Percentiles rank a stretch among this genome's conserved stretches.
Evolutionary conservation across 2,329 filamentous ascomycete species (phyloP).

Genomic region (Diplodia seriata): DNA sequence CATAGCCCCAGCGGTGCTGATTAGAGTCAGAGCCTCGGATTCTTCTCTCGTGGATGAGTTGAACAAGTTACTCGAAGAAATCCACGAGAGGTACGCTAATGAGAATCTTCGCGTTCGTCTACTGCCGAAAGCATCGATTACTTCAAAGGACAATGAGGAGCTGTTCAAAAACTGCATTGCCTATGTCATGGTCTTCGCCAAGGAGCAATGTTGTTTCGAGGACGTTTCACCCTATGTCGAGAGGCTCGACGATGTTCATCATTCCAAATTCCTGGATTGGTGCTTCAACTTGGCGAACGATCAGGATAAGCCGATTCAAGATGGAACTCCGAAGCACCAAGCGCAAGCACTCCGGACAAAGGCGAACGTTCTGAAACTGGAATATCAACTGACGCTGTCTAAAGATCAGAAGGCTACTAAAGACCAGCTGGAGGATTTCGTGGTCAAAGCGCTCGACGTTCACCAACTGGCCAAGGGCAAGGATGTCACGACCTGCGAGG

Average conservation of each 20-base stretch:
- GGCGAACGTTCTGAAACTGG: slow-evolving; percentile 23
- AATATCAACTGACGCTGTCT: slow-evolving; percentile 27
- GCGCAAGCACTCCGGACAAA: slow-evolving; percentile 20
- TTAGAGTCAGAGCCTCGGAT: slow-evolving; percentile 10
- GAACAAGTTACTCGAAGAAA: background rate
- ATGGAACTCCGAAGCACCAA: background rate
- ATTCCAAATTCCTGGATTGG: slow-evolving; percentile 22
- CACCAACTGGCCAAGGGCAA: slow-evolving; percentile 1
- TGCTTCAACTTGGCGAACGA: background rate
- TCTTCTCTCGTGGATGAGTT: background rate
- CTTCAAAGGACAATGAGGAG: slow-evolving; percentile 10
- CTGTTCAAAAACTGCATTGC: slow-evolving; percentile 14
- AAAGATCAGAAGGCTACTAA: slow-evolving; percentile 12
- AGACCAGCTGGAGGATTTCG: slow-evolving; percentile 21
- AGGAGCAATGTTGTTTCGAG: slow-evolving; percentile 28
- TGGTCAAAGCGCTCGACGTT: background rate
- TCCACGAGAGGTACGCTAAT: slow-evolving; percentile 18
- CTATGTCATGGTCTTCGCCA: slow-evolving; percentile 18
- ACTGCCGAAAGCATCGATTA: slow-evolving; percentile 6
- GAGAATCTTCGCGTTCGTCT: slow-evolving; percentile 25
- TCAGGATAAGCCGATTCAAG: background rate
- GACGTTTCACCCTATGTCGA: slow-evolving; percentile 29
- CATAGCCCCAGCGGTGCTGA: background rate
- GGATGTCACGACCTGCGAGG: slow-evolving; percentile 21
- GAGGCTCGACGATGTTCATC: slow-evolving; percentile 11